These are phyloP conservation scores for Austroboletus niveus DNA, from an alignment of 1,284 basidiomycete genomes.

Conservation along the genomic window DNA sequence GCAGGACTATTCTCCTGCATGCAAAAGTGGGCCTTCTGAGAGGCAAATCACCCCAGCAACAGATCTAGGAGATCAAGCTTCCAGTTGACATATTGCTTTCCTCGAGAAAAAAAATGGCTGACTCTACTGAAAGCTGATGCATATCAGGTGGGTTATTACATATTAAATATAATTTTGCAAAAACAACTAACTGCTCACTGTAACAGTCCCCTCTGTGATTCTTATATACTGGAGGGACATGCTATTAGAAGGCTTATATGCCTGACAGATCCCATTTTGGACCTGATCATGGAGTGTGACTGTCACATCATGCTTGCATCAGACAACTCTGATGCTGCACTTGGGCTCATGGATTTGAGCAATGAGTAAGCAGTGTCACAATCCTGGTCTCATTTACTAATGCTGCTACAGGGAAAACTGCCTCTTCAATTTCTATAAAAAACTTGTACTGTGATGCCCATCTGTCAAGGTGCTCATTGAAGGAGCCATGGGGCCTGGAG, in stretches of 20 bases:
- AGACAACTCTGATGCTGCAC: background rate
- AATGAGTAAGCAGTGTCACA: background rate
- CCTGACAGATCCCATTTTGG: conserved; percentile 1
- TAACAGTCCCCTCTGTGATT: background rate
- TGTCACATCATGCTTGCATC: background rate
- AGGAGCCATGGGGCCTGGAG: background rate
- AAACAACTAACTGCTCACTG: too few species aligned
- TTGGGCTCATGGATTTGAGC: background rate
- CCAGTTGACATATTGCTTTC: too few species aligned
- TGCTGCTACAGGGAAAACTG: conserved; percentile 4
- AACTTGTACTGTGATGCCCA: conserved; percentile 8
- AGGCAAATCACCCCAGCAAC: too few species aligned
- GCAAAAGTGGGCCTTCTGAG: too few species aligned
- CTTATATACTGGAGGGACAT: conserved; percentile 3
- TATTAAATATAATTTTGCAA: too few species aligned
- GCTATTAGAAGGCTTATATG: conserved; percentile 8
- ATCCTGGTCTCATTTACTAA: background rate
- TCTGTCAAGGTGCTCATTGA: background rate
- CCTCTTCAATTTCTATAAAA: conserved; percentile 8
- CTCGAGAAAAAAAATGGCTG: too few species aligned
- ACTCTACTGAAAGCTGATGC: too few species aligned
- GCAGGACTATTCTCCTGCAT: too few species aligned
- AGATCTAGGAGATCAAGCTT: too few species aligned
- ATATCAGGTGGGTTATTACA: too few species aligned
- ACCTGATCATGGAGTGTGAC: conserved; percentile 10